Conservation (phyloP, 371 early-diverging fungal genomes). For the Saksenaea vasiformis region DNA sequence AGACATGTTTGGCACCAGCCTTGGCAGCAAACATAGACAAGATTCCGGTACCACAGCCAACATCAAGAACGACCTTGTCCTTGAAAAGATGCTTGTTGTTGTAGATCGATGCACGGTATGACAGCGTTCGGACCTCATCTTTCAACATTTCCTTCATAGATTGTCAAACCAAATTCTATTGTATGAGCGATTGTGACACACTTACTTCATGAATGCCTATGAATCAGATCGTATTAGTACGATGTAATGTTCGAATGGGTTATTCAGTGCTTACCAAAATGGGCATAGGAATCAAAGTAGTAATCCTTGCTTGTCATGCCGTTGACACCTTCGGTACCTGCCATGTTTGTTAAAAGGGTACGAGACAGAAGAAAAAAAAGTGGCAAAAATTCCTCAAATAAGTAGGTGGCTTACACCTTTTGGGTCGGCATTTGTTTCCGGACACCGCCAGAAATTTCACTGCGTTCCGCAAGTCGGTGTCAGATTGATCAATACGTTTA, state of each 20-base stretch:
- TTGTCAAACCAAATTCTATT: background rate
- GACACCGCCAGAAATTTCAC: no score
- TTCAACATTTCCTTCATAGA: constrained; percentile 83
- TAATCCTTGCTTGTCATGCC: constrained; percentile 83
- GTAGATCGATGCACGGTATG: constrained; percentile 91
- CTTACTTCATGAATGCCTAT: constrained; percentile 60
- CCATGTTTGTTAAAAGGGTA: constrained; percentile 8
- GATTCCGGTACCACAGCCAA: constrained; percentile 96
- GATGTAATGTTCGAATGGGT: background rate
- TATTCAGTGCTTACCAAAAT: constrained; percentile 71
- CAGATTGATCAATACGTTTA: no score
- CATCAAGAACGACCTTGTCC: constrained; percentile 96
- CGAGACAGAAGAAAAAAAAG: constrained; percentile 3
- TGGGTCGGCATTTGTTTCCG: no score
- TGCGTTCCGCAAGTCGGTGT: no score
- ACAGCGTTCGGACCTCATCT: constrained; percentile 94
- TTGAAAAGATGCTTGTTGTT: constrained; percentile 94
- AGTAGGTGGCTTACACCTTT: constrained; percentile 1
- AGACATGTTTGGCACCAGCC: constrained; percentile 89
- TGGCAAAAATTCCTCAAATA: background rate
- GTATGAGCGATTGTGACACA: background rate
- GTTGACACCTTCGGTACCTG: constrained; percentile 14
- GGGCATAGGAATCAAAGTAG: constrained; percentile 97
- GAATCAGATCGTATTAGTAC: constrained; percentile 5
- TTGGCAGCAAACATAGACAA: constrained; percentile 95